Base-by-base conservation (phyloP, 208 protist species). In the Leishmania gerbilli region DNA sequence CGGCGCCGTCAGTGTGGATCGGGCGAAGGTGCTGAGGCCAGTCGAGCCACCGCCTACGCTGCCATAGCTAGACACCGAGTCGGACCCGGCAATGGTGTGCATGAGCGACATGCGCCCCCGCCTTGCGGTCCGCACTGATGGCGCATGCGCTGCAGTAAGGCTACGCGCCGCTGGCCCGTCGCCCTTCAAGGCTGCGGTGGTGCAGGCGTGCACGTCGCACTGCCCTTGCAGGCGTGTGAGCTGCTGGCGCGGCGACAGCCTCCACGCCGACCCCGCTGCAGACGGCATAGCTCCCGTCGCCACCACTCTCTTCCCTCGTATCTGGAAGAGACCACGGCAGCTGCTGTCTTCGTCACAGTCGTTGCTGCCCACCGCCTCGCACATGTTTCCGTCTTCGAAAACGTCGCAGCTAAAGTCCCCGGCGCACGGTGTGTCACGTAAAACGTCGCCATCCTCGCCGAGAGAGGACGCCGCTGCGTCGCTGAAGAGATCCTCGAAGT, bases 401-500 rank as follows among this genome's bases (percentile, higher is more conserved):
- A n/a, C 17, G 51, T 76, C 72, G 2, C 51, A 31, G 34, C 72
- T 77, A 5, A 31, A 21, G 42, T 49, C 13, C 17, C 34, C 45
- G 24, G 62, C 64, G 5, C 47, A 31, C 0, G 49, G 60, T 11
- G 60, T 49, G 65, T 79, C 75, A 45, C 77, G 24, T 5, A 37
- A 8, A 0, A 37, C 17, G 19, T 80, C 67, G 0, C 65, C 51
- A 24, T 77, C 78, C 24, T 81, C 77, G n/a, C 75, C 77, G 2
- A 55, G 27, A 45, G 78, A 86, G 37, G 82, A 80, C n/a, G 34
- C 60, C 7, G 74, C 64, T n/a, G 55, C 77, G 72, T 45, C 64
- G 55, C 82, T 78, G 8, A 81, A 75, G 21, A 86, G n/a, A 40
- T 76, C 78, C 17, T 79, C 74, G 34, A 82, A 86, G 58, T 67